These are phyloP conservation scores for Haplosporangium sp. DNA, from an alignment of 371 early-diverging fungal genomes.

Conservation along the genomic window DNA sequence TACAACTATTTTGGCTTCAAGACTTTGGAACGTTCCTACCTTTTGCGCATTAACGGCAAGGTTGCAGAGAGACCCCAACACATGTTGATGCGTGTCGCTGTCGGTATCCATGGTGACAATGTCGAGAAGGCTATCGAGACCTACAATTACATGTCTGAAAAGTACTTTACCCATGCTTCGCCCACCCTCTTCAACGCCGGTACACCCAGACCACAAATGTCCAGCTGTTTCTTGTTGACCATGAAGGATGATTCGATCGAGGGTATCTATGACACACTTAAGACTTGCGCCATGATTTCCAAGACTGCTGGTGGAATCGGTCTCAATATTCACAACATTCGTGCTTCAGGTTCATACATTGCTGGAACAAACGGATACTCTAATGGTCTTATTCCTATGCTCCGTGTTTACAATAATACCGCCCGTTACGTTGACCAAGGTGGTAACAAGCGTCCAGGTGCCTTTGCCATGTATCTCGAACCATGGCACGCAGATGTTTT, in stretches of 20 bases:
- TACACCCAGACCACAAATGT: slow-evolving; percentile 95
- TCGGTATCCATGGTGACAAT: slow-evolving; percentile 98
- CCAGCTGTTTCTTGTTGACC: slow-evolving; percentile 96
- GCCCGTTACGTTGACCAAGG: slow-evolving; percentile 99
- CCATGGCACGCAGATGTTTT: slow-evolving; percentile 99
- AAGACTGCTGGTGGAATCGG: slow-evolving; percentile 99
- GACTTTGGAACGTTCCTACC: slow-evolving; percentile 97
- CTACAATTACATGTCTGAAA: slow-evolving; percentile 95
- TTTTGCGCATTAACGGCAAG: slow-evolving; percentile 87
- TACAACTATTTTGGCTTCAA: slow-evolving; percentile 99
- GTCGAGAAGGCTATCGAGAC: slow-evolving; percentile 96
- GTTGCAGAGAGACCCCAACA: slow-evolving; percentile 98
- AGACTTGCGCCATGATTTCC: slow-evolving; percentile 97
- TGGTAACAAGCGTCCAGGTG: slow-evolving; percentile 99
- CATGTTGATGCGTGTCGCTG: slow-evolving; percentile 98
- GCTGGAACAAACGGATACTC: slow-evolving; percentile 98
- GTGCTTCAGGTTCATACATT: slow-evolving; percentile 96
- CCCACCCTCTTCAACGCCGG: slow-evolving; percentile 99
- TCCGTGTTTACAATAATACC: slow-evolving; percentile 98
- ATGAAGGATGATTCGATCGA: slow-evolving; percentile 98
- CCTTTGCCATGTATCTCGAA: slow-evolving; percentile 99
- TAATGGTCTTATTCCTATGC: slow-evolving; percentile 98
- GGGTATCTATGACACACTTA: slow-evolving; percentile 98
- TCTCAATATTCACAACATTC: slow-evolving; percentile 96
- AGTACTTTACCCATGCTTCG: slow-evolving; percentile 98